These are phyloP conservation scores for Ensete glaucum DNA, from an alignment of 176 grass and related monocot genomes.

Conservation along the genomic window DNA sequence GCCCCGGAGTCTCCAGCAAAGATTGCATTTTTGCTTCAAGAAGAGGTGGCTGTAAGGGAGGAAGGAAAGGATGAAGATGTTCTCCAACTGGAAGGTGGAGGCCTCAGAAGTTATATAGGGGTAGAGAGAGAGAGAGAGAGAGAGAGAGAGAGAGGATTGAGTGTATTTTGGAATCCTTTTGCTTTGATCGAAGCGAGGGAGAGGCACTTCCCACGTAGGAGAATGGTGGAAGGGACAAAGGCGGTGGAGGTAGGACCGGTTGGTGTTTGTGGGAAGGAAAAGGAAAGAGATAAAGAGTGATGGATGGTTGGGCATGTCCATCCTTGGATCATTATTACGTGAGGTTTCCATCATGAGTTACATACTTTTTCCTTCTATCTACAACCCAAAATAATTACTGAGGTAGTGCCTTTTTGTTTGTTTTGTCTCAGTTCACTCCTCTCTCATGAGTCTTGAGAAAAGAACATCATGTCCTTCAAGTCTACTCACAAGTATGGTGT, in stretches of 20 bases:
- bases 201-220: not conserved
- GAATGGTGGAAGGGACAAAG: not conserved
- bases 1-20: slow-evolving; percentile 42
- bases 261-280: not conserved
- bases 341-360: not conserved
- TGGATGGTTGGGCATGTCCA: not conserved
- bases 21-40: slow-evolving; percentile 40
- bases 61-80: not conserved
- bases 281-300: not conserved
- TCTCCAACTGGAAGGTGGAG: not conserved
- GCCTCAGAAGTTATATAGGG: too few species aligned
- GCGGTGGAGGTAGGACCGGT: not conserved
- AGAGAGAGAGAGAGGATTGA: not conserved
- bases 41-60: not conserved
- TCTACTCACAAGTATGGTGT: not conserved
- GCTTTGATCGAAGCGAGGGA: slow-evolving; percentile 1
- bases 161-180: slow-evolving; percentile 17
- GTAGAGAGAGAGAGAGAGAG: too few species aligned
- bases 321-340: not conserved
- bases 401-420: not conserved
- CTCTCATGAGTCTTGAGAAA: not conserved
- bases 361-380: too few species aligned
- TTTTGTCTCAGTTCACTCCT: not conserved
- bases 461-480: not conserved
- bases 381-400: too few species aligned